Evolutionary conservation across 106 monocot species (phyloP), one percentile per base, ranked within the genome.

Genomic region (Alisma plantagoaquatica): DNA sequence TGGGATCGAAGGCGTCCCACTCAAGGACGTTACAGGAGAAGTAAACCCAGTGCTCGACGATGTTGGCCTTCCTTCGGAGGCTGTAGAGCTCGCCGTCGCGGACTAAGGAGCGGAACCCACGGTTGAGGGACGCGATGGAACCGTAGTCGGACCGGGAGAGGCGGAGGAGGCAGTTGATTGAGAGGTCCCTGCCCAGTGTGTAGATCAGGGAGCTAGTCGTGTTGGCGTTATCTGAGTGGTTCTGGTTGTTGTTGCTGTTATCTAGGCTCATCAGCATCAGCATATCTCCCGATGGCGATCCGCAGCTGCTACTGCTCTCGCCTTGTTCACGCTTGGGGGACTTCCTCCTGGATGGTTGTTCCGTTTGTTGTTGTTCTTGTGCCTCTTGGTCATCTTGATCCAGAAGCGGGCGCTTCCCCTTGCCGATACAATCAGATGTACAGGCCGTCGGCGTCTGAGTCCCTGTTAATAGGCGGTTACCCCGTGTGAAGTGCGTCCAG

Each of bases 1-100:
- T 55, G 0, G 90, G 90, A 47, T 91, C 84, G 27, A 72, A 91
- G 0, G 84, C 76, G 33, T 71, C 80, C 90, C 90, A 91, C 31
- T 81, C 84, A 0, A 59, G 64, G 4, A 80, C 59, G 35, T 68
- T 66, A 63, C 84, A 84, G 0, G 80, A 91, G 51, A 91, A 74
- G 46, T 84, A 84, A 1, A 91, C 70, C 84, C 84, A 91, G 28
- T 77, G 79, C 68, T 91, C 90, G 2, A 59, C 19, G 16, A 91
- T 72, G 10, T 74, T 69, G 3, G 35, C 26, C 58, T 61, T 49
- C 23, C 84, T 54, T 2, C 90, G 70, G 45, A 77, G 69, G 33
- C 43, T 56, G 69, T 80, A 84, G 4, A 91, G 74, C 32, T 91
- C 84, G 7, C 90, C 84, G 21, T 52, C 43, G 7, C 71, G 66